These are phyloP conservation scores for Phytophthora pinifolia DNA, from an alignment of 352 stramenopile species.

Conservation along the genomic window DNA sequence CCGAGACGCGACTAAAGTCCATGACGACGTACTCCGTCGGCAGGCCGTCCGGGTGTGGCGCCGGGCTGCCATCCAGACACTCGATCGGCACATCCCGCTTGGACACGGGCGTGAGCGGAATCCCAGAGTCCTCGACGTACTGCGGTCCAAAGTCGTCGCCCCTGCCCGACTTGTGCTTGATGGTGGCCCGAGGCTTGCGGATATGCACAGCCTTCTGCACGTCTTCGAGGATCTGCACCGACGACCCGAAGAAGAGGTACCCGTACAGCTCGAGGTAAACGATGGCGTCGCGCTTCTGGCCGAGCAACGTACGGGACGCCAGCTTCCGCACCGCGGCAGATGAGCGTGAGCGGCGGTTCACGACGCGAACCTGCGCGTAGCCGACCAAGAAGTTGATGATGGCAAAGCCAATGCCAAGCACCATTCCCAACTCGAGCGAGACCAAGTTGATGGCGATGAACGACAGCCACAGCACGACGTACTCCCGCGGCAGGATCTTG, in stretches of 20 bases:
- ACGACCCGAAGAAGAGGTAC: slow-evolving; percentile 87
- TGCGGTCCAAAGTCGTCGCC: slow-evolving; percentile 21
- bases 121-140: slow-evolving; percentile 25
- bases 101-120: slow-evolving; percentile 56
- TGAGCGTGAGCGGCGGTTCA: slow-evolving; percentile 55
- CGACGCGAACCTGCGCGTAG: slow-evolving; percentile 74
- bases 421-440: slow-evolving; percentile 96
- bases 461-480: slow-evolving; percentile 91
- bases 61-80: slow-evolving; percentile 70
- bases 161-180: slow-evolving; percentile 21
- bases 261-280: slow-evolving; percentile 82
- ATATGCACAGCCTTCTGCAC: slow-evolving; percentile 78
- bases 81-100: slow-evolving; percentile 58
- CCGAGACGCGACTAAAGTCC: slow-evolving; percentile 86
- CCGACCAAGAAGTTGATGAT: slow-evolving; percentile 86
- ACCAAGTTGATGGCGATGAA: slow-evolving; percentile 94
- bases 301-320: slow-evolving; percentile 55
- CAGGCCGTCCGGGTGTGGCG: slow-evolving; percentile 45
- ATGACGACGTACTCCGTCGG: slow-evolving; percentile 87
- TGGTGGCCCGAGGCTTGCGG: slow-evolving; percentile 34
- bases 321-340: slow-evolving; percentile 73
- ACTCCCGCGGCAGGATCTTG: slow-evolving; percentile 89
- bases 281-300: slow-evolving; percentile 70
- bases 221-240: slow-evolving; percentile 80
- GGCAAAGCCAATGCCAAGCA: slow-evolving; percentile 89